phyloP scores from a whole-genome alignment of 2,329 filamentous ascomycete genomes.

The Macrophomina phaseolina region DNA sequence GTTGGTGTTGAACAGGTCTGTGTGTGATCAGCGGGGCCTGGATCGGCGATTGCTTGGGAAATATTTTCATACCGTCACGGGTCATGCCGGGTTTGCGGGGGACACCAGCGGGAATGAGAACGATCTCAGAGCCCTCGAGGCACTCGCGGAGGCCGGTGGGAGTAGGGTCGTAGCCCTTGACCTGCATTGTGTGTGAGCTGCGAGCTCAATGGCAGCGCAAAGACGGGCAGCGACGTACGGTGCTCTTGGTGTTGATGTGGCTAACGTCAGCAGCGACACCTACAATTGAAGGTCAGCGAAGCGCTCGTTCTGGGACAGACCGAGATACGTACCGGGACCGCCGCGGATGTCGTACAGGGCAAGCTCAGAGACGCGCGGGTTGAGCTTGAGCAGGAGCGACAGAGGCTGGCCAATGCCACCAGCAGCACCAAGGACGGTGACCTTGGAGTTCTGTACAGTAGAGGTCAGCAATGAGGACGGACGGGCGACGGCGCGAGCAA shows the following conservation, averaged over 20 bases:
- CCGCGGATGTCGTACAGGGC: conserved; percentile 98
- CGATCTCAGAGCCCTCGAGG: conserved; percentile 87
- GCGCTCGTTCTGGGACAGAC: background rate
- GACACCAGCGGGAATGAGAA: conserved; percentile 97
- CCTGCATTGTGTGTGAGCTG: conserved; percentile 48
- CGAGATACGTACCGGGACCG: conserved; percentile 74
- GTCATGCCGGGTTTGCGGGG: conserved; percentile 99
- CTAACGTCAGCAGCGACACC: conserved; percentile 98
- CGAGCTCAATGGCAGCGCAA: conserved; percentile 15
- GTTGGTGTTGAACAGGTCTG: conserved; percentile 99
- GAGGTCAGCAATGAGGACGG: conserved; percentile 34
- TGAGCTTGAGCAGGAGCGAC: conserved; percentile 97
- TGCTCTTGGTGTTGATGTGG: conserved; percentile 99
- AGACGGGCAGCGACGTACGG: conserved; percentile 45
- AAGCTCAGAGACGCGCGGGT: conserved; percentile 91
- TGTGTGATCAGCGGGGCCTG: background rate
- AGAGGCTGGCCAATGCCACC: conserved; percentile 98
- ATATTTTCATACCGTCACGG: conserved; percentile 73
- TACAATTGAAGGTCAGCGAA: conserved; percentile 43
- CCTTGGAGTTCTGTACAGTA: conserved; percentile 81
- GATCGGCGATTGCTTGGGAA: background rate
- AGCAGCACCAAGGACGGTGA: conserved; percentile 93
- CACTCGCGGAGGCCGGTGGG: conserved; percentile 75
- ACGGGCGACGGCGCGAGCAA: conserved; percentile 28
- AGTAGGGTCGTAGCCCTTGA: conserved; percentile 85